A percentile compares a stretch with the other conserved stretches of the same genome.
phyloP scores from a whole-genome alignment of 108 stramenopile species.

The Cyclotella baltica region DNA sequence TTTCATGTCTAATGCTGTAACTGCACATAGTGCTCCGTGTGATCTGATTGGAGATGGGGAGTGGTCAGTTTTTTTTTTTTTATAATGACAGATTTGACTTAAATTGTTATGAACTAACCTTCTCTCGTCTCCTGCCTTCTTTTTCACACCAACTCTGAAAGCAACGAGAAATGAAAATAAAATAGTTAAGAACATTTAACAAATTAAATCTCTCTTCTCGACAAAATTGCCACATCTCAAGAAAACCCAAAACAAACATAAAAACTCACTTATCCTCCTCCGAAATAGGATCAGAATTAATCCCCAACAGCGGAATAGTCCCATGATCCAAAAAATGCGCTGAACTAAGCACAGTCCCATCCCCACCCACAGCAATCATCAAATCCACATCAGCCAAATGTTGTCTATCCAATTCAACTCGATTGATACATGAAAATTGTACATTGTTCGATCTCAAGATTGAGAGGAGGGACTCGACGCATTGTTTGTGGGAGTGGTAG shows the following conservation, averaged over 20 bases:
- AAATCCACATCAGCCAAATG: slow-evolving; percentile 93
- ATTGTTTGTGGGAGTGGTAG: slow-evolving; percentile 90
- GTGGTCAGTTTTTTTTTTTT: not conserved
- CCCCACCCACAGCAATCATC: slow-evolving; percentile 95
- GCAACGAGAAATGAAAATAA: not conserved
- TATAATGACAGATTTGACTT: not conserved
- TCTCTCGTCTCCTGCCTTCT: slow-evolving; percentile 89
- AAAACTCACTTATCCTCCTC: slow-evolving; percentile 56
- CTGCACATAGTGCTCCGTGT: slow-evolving; percentile 91
- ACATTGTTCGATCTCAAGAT: slow-evolving; percentile 78
- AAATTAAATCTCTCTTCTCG: not conserved
- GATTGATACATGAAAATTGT: slow-evolving; percentile 86
- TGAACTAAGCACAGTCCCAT: slow-evolving; percentile 92
- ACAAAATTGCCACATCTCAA: not conserved
- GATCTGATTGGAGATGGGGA: slow-evolving; percentile 50
- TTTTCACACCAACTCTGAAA: slow-evolving; percentile 55
- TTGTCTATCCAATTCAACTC: slow-evolving; percentile 95
- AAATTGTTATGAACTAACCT: slow-evolving; percentile 11
- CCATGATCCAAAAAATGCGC: slow-evolving; percentile 92
- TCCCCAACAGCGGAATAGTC: slow-evolving; percentile 83
- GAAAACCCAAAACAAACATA: not conserved
- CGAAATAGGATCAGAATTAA: slow-evolving; percentile 85
- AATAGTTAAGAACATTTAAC: not conserved
- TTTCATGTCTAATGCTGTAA: slow-evolving; percentile 79
- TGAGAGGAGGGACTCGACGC: slow-evolving; percentile 77